These are phyloP conservation scores for Prunus mongolica DNA, from an alignment of 306 rosid genomes.

Conservation along the genomic window DNA sequence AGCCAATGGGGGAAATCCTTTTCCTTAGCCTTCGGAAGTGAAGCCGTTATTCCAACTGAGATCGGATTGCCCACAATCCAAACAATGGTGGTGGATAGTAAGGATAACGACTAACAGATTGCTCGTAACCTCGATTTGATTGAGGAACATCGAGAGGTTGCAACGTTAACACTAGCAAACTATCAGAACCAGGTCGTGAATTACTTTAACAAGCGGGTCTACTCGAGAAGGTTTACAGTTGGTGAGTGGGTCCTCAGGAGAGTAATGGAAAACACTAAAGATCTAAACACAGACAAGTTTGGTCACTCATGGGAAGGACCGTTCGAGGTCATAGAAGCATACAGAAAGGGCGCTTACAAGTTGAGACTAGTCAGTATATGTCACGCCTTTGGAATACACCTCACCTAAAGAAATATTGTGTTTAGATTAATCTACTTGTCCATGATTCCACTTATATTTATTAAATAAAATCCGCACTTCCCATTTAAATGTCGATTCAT, in stretches of 20 bases:
- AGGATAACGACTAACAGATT: too few relatives aligned
- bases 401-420: too few relatives aligned
- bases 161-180: not conserved
- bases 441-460: too few relatives aligned
- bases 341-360: too few relatives aligned
- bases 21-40: not conserved
- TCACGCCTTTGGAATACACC: too few relatives aligned
- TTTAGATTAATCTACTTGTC: too few relatives aligned
- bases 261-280: not conserved
- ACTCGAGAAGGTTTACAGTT: not conserved
- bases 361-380: too few relatives aligned
- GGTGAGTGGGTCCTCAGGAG: not conserved
- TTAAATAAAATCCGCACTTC: too few relatives aligned
- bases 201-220: not conserved
- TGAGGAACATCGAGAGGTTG: not conserved
- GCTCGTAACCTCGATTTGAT: not conserved
- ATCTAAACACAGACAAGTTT: not conserved
- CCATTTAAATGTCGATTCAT: too few relatives aligned
- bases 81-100: not conserved
- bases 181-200: not conserved
- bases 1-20: not conserved
- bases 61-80: not conserved
- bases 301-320: not conserved
- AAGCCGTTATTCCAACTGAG: not conserved
- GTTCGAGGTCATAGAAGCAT: too few relatives aligned